Base-by-base conservation (phyloP, 2,329 filamentous ascomycete species). In the Ascochyta lentis region DNA sequence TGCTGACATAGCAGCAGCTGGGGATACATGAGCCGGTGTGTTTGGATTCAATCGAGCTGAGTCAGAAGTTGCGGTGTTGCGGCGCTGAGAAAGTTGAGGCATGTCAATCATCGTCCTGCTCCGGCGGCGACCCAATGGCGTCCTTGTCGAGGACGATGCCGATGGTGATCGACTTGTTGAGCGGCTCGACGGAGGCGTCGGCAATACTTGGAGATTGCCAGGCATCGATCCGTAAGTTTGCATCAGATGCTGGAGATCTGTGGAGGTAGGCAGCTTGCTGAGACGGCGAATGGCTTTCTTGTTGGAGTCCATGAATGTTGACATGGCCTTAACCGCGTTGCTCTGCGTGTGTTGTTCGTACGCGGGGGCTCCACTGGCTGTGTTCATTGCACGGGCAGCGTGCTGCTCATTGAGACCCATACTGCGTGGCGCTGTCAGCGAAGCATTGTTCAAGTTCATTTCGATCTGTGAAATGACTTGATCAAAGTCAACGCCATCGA, bases 241-340 rank as follows among this genome's bases (percentile, higher is more conserved):
- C 50, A 64, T 61, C 12, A 67, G 35, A 23, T 67, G 57, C 22
- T 64, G 57, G 2, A 67, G 49, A 31, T 64, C 54, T 40, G 64
- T 57, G 5, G 55, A 40, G 23, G 63, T 48, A 3, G 62, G 62
- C 1, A 65, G 34, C 44, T 64, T 65, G 56, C 64, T 67, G 3
- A 67, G 56, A 12, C 62, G 60, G 5, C 64, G 63, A 13, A 67
- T 67, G 6, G 60, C 59, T 26, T 60, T 64, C 37, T 61, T 63
- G 54, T 68, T 68, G 35, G 48, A 55, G 31, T 64, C 43, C 26
- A 68, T 65, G 54, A 68, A 68, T 12, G 58, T 43, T 15, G 76
- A 79, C 76, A 83, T 82, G 22, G 78, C 75, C 16, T 73, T 73
- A 44, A 81, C 63, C 4, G 80, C 79, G 24, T 71, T 74, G 13